Percentiles rank a stretch among this genome's conserved stretches.
Evolutionary conservation across 2,329 filamentous ascomycete species (phyloP).

Genomic region (Nothophaeocryptopus gaeumannii): DNA sequence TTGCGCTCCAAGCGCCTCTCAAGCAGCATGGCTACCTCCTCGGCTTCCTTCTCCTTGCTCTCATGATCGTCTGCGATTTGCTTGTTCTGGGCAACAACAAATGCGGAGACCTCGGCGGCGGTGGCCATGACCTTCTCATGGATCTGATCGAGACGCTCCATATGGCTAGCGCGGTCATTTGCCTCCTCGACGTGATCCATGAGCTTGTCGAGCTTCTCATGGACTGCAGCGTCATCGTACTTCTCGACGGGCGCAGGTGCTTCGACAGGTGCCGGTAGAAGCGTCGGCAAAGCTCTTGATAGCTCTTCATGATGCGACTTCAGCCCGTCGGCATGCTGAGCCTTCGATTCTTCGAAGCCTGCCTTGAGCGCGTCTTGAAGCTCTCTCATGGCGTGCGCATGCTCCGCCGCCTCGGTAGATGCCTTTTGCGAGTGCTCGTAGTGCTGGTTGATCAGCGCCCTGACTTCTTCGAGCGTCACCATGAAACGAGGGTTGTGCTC

Average conservation of each 20-base stretch:
- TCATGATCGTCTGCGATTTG: constrained; percentile 75
- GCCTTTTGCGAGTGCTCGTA: constrained; percentile 77
- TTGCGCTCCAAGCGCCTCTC: constrained; percentile 70
- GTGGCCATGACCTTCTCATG: constrained; percentile 83
- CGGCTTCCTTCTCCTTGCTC: constrained; percentile 71
- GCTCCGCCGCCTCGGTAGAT: constrained; percentile 34
- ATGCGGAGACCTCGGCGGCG: constrained; percentile 77
- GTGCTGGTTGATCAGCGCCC: constrained; percentile 77
- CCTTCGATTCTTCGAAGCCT: constrained; percentile 44
- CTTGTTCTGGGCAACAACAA: constrained; percentile 73
- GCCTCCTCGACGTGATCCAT: constrained; percentile 64
- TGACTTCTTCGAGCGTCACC: constrained; percentile 80
- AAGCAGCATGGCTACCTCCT: constrained; percentile 75
- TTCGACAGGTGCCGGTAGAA: constrained; percentile 43
- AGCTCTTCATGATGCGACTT: constrained; percentile 43
- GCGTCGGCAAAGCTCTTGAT: constrained; percentile 42
- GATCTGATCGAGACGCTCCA: constrained; percentile 83
- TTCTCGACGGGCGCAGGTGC: constrained; percentile 50
- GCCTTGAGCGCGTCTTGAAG: constrained; percentile 43
- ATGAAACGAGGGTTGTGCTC: constrained; percentile 89
- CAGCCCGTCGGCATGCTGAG: constrained; percentile 33
- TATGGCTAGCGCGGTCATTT: constrained; percentile 67
- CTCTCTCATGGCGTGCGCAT: constrained; percentile 44
- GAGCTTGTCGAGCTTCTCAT: constrained; percentile 50
- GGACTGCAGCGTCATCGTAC: constrained; percentile 58